Evolutionary conservation across 208 protist species (phyloP).

Genomic region (Leishmania arabica): DNA sequence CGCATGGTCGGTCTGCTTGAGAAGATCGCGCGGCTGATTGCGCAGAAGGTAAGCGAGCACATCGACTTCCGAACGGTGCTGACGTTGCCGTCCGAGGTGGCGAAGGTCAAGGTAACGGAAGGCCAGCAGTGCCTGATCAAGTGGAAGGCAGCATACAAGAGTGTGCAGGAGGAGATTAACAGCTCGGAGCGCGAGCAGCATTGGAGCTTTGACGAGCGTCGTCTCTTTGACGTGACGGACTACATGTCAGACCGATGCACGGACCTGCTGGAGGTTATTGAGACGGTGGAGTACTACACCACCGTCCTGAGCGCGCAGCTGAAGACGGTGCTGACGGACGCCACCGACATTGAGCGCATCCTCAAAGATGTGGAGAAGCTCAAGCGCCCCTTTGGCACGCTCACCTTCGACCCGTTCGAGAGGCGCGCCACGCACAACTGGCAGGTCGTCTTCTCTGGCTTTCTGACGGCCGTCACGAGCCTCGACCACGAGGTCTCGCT

Average conservation of each 20-base stretch:
- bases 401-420: conserved; percentile 98
- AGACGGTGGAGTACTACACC: conserved; percentile 96
- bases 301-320: conserved; percentile 97
- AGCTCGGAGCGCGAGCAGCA: conserved; percentile 93
- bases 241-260: conserved; percentile 97
- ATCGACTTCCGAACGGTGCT: conserved; percentile 94
- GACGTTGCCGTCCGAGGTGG: conserved; percentile 70
- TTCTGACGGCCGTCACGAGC: conserved; percentile 90
- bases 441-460: conserved; percentile 93
- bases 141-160: conserved; percentile 94
- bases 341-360: conserved; percentile 96
- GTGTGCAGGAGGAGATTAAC: conserved; percentile 97
- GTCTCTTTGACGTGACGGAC: conserved; percentile 97
- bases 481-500: conserved; percentile 94
- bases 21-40: conserved; percentile 97
- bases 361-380: conserved; percentile 94
- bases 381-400: conserved; percentile 94
- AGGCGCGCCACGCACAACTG: conserved; percentile 89
- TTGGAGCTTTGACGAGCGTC: conserved; percentile 98
- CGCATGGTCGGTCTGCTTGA: conserved; percentile 98
- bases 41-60: conserved; percentile 94
- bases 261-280: conserved; percentile 94
- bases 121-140: conserved; percentile 94
- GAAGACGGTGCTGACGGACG: conserved; percentile 96
- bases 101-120: conserved; percentile 85